Percentiles rank a stretch among this genome's conserved stretches.
These are phyloP conservation scores for Zea mays DNA, from an alignment of 176 grass and related monocot species.

Conservation along the genomic window DNA sequence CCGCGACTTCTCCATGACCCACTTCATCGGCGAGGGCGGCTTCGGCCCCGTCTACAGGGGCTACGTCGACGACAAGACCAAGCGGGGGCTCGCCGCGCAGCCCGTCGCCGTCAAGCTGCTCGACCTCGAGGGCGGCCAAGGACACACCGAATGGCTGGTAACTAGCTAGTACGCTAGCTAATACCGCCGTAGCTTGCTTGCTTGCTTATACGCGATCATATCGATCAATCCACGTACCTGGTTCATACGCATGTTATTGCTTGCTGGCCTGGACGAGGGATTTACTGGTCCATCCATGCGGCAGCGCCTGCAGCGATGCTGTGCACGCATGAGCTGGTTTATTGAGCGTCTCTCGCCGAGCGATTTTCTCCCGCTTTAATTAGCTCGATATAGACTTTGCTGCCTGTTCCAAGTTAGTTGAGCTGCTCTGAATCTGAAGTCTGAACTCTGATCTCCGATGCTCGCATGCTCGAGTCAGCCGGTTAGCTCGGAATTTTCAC, in stretches of 20 bases:
- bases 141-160: slow-evolving; percentile 93
- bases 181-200: too few relatives aligned
- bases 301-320: background rate
- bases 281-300: background rate
- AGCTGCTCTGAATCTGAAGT: background rate
- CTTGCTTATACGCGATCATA: background rate
- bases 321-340: background rate
- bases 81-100: slow-evolving; percentile 60
- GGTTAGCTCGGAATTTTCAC: slow-evolving; percentile 16
- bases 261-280: background rate
- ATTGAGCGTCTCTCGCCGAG: background rate
- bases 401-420: slow-evolving; percentile 39
- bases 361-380: slow-evolving; percentile 1
- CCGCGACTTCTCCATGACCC: slow-evolving; percentile 70
- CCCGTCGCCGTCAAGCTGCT: slow-evolving; percentile 81
- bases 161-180: too few relatives aligned
- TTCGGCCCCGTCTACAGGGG: slow-evolving; percentile 94
- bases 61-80: slow-evolving; percentile 80
- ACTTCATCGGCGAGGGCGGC: slow-evolving; percentile 82
- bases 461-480: background rate
- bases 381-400: background rate
- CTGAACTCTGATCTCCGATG: background rate
- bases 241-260: too few relatives aligned
- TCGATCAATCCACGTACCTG: too few relatives aligned
- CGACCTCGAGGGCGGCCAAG: slow-evolving; percentile 75